Evolutionary conservation across 352 stramenopile species (phyloP).

Genomic region (Phytophthora pluvialis): DNA sequence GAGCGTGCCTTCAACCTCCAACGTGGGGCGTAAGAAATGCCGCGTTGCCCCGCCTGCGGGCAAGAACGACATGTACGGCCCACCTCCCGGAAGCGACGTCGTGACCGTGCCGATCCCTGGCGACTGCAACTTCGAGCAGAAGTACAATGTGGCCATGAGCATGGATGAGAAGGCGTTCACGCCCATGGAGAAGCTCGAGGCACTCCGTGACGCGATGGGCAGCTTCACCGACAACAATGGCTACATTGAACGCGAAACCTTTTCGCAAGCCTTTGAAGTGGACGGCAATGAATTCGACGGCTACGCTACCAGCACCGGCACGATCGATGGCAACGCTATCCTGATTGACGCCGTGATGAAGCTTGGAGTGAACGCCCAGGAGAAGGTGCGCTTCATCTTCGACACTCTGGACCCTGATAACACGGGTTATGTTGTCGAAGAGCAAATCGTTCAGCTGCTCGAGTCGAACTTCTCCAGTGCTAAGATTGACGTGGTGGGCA

Average conservation of each 20-base stretch:
- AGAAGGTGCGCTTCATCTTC: conserved; percentile 83
- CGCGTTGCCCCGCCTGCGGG: conserved; percentile 19
- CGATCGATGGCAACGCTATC: conserved; percentile 73
- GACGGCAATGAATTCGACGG: conserved; percentile 52
- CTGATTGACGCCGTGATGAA: conserved; percentile 77
- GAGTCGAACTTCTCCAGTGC: conserved; percentile 72
- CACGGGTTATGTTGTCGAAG: conserved; percentile 51
- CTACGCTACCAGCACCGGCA: conserved; percentile 53
- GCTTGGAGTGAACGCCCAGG: conserved; percentile 61
- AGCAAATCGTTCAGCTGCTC: conserved; percentile 63
- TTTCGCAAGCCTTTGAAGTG: conserved; percentile 74
- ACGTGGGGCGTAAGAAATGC: conserved; percentile 21
- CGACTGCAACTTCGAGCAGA: conserved; percentile 65
- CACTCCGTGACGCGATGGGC: conserved; percentile 67
- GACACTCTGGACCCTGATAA: conserved; percentile 67
- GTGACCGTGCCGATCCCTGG: conserved; percentile 63
- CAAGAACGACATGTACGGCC: conserved; percentile 41
- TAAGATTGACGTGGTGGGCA: conserved; percentile 77
- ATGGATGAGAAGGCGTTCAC: conserved; percentile 53
- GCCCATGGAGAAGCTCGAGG: conserved; percentile 60
- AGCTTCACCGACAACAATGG: conserved; percentile 63
- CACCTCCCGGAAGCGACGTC: conserved; percentile 53
- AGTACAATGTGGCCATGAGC: conserved; percentile 64
- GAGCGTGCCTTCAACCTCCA: conserved; percentile 34
- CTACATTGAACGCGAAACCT: conserved; percentile 71